Evolutionary conservation across 495 filamentous ascomycete genomes (phyloP), one percentile per base, ranked within the genome.

Genomic region (Aspergillus saccharolyticus): DNA sequence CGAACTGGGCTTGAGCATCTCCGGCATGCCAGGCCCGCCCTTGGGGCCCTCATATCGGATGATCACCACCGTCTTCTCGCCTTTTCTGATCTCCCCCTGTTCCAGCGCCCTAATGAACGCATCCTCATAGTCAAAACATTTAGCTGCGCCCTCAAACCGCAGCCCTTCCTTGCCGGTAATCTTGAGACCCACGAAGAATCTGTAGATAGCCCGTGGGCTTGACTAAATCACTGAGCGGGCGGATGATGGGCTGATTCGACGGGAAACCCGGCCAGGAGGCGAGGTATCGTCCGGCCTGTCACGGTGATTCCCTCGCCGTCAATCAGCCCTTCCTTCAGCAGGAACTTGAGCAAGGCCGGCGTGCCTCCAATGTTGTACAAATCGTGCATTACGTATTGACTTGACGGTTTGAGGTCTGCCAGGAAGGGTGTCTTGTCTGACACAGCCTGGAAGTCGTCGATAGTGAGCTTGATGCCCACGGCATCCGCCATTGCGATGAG

Each of bases 101-200:
- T 93, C 89, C 20, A 93, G 83, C 8, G 89, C 86, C 43, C 72
- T 75, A 60, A 93, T 84, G 74, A 95, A 91, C 69, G 81, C 82
- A 56, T 93, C 88, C 71, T 95, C 90, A 58, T 80, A 80, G 70
- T 98, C 87, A 74, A 90, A 98, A 63, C 89, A 89, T 59, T 85
- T 87, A 33, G 94, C 94, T 63, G 84, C 91, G 54, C 94, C 94
- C 17, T 80, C 87, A 76, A 98, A 98, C 9, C 77, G 71, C n/a
- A 87, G 80, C 19, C 94, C 94, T 71, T 98, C 94, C 75, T 98
- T 98, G 58, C 94, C 94, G 9, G 94, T 98, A 72, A 98, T 98
- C 80, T 98, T 98, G 56, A 9, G 85, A 87, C 22, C 93, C 93
- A 51, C 91, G 87, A 21, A 98, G 83, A 67, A 98, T 98, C 75